These are phyloP conservation scores for Pyrenophora teres DNA, from an alignment of 2,329 filamentous ascomycete species.

Conservation along the genomic window DNA sequence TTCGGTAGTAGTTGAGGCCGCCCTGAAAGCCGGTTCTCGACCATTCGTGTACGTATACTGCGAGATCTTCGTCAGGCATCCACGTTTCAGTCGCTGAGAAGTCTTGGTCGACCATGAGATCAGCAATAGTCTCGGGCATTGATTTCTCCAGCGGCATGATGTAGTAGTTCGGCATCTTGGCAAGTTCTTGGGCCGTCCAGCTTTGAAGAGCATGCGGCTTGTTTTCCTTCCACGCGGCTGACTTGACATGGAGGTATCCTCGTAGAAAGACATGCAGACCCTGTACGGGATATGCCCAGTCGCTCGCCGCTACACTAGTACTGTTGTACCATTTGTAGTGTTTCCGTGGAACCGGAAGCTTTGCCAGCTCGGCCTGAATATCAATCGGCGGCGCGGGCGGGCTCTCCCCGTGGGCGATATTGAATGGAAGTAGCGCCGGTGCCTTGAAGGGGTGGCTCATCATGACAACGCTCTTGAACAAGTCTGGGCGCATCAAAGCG, in stretches of 20 bases:
- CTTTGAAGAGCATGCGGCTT: conserved; percentile 57
- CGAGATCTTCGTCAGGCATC: conserved; percentile 63
- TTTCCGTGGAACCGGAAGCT: conserved; percentile 62
- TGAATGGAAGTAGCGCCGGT: conserved; percentile 55
- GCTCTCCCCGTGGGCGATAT: conserved; percentile 45
- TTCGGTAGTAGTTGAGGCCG: conserved; percentile 70
- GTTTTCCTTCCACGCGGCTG: conserved; percentile 63
- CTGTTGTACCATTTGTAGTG: conserved; percentile 74
- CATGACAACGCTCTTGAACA: conserved; percentile 65
- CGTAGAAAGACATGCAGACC: conserved; percentile 65
- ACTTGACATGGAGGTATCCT: conserved; percentile 72
- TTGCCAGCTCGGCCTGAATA: conserved; percentile 62
- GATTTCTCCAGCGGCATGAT: conserved; percentile 63
- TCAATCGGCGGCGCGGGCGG: conserved; percentile 40
- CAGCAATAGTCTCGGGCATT: conserved; percentile 63
- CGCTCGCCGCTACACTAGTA: conserved; percentile 51
- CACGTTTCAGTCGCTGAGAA: conserved; percentile 54
- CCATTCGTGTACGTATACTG: conserved; percentile 66
- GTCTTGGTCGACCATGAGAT: conserved; percentile 61
- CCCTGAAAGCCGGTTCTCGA: conserved; percentile 67
- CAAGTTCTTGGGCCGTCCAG: conserved; percentile 63
- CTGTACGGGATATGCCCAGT: conserved; percentile 56
- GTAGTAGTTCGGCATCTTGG: conserved; percentile 69
- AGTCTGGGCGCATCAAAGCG: conserved; percentile 66
- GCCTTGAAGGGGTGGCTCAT: conserved; percentile 70